Evolutionary conservation across 176 grass and related monocot species (phyloP).

Genomic region (Poa pratensis): DNA sequence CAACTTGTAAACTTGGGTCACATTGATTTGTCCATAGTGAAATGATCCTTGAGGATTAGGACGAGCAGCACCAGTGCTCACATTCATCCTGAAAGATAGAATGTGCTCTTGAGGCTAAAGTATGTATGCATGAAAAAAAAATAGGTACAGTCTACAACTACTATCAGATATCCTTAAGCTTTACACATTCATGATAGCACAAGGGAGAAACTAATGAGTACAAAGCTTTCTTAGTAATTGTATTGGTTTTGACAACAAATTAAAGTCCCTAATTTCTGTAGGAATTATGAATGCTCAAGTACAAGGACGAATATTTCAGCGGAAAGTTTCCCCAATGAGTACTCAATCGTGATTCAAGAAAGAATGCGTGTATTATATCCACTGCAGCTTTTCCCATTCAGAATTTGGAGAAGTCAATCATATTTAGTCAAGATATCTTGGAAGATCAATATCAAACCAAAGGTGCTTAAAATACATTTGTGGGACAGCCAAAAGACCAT

Average conservation of each 20-base stretch:
- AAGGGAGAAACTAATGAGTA: not conserved
- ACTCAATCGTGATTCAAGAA: not conserved
- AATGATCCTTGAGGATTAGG: slow-evolving; percentile 98
- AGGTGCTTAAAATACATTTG: not conserved
- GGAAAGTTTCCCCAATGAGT: not conserved
- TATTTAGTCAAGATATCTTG: not conserved
- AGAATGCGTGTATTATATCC: not conserved
- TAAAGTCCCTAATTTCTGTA: slow-evolving; percentile 5
- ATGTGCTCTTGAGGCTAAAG: not conserved
- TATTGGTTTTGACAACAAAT: not conserved
- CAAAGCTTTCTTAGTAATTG: not conserved
- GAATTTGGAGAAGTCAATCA: not conserved
- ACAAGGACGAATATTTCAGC: not conserved
- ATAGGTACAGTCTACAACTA: not conserved
- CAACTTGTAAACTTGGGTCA: slow-evolving; percentile 81
- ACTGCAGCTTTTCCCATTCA: not conserved
- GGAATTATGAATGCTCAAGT: not conserved
- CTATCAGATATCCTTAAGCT: not conserved
- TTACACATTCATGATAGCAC: slow-evolving; percentile 17
- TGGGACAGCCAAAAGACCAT: not conserved
- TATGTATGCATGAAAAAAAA: not conserved
- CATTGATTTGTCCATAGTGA: slow-evolving; percentile 86
- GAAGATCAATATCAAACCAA: not conserved
- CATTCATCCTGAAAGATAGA: slow-evolving; percentile 68
- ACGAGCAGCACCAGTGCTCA: slow-evolving; percentile 83